Conservation (phyloP, 306 rosid genomes). For the Begonia fuchsioides region DNA sequence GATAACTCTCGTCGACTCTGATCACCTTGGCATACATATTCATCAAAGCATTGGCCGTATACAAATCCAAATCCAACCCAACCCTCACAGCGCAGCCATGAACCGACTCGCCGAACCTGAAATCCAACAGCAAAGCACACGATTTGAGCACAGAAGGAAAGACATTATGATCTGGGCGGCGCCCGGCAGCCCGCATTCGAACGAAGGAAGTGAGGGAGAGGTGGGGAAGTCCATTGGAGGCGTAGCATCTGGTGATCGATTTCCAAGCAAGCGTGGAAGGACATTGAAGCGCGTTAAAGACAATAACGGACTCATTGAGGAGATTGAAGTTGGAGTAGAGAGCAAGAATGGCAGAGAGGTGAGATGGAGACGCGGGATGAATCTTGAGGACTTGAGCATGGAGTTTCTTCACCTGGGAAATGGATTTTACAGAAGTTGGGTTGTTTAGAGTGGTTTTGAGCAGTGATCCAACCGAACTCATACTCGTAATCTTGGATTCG, state of each 20-base stretch:
- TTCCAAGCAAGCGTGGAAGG: constrained; percentile 40
- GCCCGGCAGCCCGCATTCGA: constrained; percentile 30
- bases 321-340: constrained; percentile 47
- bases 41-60: constrained; percentile 66
- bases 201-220: constrained; percentile 31
- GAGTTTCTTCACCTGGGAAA: constrained; percentile 38
- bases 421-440: constrained; percentile 16
- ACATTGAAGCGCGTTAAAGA: constrained; percentile 38
- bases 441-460: constrained; percentile 22
- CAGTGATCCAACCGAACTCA: constrained; percentile 20
- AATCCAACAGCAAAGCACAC: constrained; percentile 31
- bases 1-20: constrained; percentile 1
- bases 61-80: constrained; percentile 50
- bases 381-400: constrained; percentile 58
- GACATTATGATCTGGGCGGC: constrained; percentile 31
- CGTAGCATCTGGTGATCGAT: constrained; percentile 54
- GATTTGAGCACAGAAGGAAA: constrained; percentile 72
- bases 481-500: background rate
- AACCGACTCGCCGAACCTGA: constrained; percentile 36
- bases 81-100: constrained; percentile 37
- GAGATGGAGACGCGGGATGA: constrained; percentile 13
- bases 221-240: constrained; percentile 33
- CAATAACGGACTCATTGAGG: constrained; percentile 20
- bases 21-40: constrained; percentile 50
- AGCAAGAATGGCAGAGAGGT: constrained; percentile 33